A percentile compares a stretch with the other conserved stretches of the same genome.
phyloP scores from a whole-genome alignment of 2,329 filamentous ascomycete genomes.

The Arthroderma sp. region DNA sequence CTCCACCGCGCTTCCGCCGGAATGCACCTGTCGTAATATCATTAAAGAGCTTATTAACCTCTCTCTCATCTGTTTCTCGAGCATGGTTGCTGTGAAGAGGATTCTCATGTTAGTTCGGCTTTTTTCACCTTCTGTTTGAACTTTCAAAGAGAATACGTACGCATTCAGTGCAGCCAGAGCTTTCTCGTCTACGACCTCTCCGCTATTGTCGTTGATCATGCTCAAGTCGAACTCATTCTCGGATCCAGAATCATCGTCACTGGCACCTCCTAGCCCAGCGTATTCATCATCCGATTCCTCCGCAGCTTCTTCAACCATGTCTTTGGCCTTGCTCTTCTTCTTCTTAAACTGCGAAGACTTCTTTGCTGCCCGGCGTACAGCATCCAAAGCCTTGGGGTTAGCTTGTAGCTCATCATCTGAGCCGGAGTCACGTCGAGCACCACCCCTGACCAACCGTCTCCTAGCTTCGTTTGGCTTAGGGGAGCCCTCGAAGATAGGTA shows the following conservation, averaged over 20 bases:
- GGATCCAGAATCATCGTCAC: conserved; percentile 70
- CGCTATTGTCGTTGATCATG: conserved; percentile 79
- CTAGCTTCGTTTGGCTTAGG: conserved; percentile 50
- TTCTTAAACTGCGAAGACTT: conserved; percentile 57
- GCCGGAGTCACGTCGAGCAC: conserved; percentile 32
- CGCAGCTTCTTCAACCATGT: conserved; percentile 83
- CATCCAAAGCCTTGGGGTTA: conserved; percentile 34
- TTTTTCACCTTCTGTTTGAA: conserved; percentile 3
- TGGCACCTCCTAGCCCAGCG: conserved; percentile 77
- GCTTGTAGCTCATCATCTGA: conserved; percentile 32
- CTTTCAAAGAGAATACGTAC: conserved; percentile 43
- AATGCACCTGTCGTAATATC: conserved; percentile 84
- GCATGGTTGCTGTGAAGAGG: conserved; percentile 52
- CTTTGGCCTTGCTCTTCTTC: conserved; percentile 74
- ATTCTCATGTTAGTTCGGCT: conserved; percentile 13
- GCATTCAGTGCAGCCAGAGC: conserved; percentile 77
- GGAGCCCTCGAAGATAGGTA: conserved; percentile 47
- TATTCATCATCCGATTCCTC: conserved; percentile 98
- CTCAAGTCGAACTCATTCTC: conserved; percentile 65
- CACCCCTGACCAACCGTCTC: conserved; percentile 33
- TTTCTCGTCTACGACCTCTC: conserved; percentile 64
- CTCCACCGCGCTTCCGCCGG: conserved; percentile 60
- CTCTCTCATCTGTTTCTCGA: conserved; percentile 67
- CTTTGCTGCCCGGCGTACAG: conserved; percentile 49
- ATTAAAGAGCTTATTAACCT: conserved; percentile 80